Conservation (phyloP, 495 filamentous ascomycete genomes). For the Trypethelium eluteriae region DNA sequence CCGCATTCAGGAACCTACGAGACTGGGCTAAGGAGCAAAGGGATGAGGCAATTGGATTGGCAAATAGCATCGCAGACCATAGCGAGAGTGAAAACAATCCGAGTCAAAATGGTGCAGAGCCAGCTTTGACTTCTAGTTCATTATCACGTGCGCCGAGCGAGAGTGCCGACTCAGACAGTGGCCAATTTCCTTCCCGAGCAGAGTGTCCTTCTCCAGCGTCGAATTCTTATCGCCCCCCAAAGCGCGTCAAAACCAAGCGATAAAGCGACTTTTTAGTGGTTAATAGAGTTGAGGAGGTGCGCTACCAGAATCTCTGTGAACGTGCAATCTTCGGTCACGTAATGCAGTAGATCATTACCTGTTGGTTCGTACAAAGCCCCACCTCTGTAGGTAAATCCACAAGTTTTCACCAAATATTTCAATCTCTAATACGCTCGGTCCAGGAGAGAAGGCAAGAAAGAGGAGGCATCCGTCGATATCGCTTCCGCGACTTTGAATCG, state of each 20-base stretch:
- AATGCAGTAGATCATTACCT: too few relatives aligned
- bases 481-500: too few relatives aligned
- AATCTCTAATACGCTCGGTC: too few relatives aligned
- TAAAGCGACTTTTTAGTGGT: neutral
- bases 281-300: too few relatives aligned
- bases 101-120: neutral
- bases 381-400: too few relatives aligned
- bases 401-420: too few relatives aligned
- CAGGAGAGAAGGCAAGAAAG: too few relatives aligned
- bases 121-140: neutral
- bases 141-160: neutral
- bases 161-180: neutral
- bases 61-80: conserved; percentile 13
- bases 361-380: too few relatives aligned
- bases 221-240: neutral
- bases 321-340: too few relatives aligned
- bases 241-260: neutral
- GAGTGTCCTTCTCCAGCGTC: neutral
- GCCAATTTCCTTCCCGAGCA: neutral
- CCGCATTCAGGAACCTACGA: conserved; percentile 35
- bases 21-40: conserved; percentile 34
- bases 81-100: neutral
- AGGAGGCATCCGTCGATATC: too few relatives aligned
- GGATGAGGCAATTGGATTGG: conserved; percentile 26
- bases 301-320: too few relatives aligned